Evolutionary conservation across 805 yeast species (phyloP), one percentile per base, ranked within the genome.

Genomic region (Candida broadrunensis): DNA sequence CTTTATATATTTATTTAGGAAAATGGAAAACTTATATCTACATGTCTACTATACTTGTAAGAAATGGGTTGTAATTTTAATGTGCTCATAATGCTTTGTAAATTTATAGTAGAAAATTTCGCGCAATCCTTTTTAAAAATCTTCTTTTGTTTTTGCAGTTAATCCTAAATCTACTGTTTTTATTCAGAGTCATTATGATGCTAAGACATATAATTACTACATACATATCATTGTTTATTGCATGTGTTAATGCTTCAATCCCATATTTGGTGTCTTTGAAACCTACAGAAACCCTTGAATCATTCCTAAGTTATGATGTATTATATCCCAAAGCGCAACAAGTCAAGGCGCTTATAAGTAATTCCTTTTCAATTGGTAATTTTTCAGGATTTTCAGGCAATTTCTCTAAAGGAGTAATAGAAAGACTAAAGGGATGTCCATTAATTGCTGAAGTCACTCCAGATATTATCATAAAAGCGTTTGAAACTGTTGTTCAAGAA

Each of bases 321-420:
- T 62, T 52, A 13, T 56, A 54, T 38, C 65, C 70, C 0, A 52
- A 50, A 19, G 49, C 55, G 3, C 57, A 75, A 21, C 74, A 78
- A 51, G 61, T 74, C 38, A 57, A 77, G 45, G 65, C 72, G 29
- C 59, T 69, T 32, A 73, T 86, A 20, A 65, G 70, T 11, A 70
- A 73, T 41, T 66, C 76, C 11, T 80, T 80, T 48, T 72, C 85
- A 0, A 79, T 88, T 52, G 95, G 95, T 1, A 72, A 71, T 17
- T 84, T 86, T 54, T 78, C 76, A 47, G 95, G 85, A 0, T 77
- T 88, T 45, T 72, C 83, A 0, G 88, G 89, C 1, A 73, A 72
- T 40, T 78, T 83, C 55, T 66, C 81, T 9, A 56, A 61, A 20
- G 77, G 67, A 9, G 65, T 73, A 1, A 50, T 78, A 27, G 71